These are phyloP conservation scores for Simplicillium sp. DNA, from an alignment of 2,329 filamentous ascomycete genomes.

Conservation along the genomic window DNA sequence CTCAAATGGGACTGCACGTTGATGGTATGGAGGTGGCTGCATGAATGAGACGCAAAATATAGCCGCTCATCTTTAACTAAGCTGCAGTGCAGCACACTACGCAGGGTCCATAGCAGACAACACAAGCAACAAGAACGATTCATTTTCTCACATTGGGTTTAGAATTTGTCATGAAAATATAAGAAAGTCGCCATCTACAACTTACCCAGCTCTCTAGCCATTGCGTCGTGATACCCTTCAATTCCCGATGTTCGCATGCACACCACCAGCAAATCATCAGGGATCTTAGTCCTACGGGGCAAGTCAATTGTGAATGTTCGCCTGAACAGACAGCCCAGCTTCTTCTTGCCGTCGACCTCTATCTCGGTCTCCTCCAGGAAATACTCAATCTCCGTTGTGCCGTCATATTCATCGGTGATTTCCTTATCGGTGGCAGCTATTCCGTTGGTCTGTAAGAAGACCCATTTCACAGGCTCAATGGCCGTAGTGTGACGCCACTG, in stretches of 20 bases:
- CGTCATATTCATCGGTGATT: not conserved
- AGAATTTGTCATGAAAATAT: too few relatives aligned
- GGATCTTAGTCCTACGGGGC: not conserved
- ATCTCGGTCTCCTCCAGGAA: not conserved
- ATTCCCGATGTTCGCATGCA: not conserved
- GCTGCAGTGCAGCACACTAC: too few relatives aligned
- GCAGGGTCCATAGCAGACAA: too few relatives aligned
- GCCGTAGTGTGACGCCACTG: not conserved
- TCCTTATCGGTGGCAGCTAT: not conserved
- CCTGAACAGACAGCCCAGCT: not conserved
- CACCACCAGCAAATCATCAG: not conserved
- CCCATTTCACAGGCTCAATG: not conserved
- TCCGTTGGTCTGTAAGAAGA: not conserved
- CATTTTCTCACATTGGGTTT: too few relatives aligned
- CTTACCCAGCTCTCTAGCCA: not conserved
- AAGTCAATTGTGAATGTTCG: not conserved
- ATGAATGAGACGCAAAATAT: too few relatives aligned
- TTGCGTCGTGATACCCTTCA: slow-evolving; percentile 1
- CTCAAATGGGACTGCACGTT: too few relatives aligned
- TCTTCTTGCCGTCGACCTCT: not conserved
- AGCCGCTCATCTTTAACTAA: too few relatives aligned
- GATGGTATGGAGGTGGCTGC: too few relatives aligned
- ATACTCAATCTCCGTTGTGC: not conserved
- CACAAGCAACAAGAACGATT: too few relatives aligned
- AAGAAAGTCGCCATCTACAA: too few relatives aligned